Conservation (phyloP, 768 basidiomycete genomes). For the Tylopilus subfusipes region DNA sequence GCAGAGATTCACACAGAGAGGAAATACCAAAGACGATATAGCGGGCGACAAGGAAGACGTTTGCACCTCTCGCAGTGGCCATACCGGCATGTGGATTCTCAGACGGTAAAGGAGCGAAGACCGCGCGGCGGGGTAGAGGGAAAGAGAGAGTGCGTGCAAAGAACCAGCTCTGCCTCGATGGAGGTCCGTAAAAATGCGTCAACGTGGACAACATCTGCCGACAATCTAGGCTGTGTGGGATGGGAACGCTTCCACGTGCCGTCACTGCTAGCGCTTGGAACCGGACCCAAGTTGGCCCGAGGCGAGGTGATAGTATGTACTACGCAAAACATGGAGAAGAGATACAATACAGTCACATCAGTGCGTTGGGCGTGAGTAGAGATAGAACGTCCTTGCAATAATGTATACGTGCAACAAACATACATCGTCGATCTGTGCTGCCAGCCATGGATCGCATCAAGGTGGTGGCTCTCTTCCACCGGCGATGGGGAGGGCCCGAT, state of each 20-base stretch:
- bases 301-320: conserved; percentile 20
- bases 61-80: conserved; percentile 38
- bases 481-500: neutral
- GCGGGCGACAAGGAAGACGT: conserved; percentile 47
- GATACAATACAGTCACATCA: conserved; percentile 24
- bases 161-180: conserved; percentile 27
- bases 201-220: conserved; percentile 4
- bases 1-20: neutral
- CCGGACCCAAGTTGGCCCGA: neutral
- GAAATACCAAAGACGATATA: conserved; percentile 57
- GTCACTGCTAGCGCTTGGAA: neutral
- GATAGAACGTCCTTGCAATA: conserved; percentile 14
- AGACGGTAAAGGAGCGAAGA: conserved; percentile 12
- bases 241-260: conserved; percentile 3
- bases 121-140: conserved; percentile 33
- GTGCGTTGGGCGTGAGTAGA: conserved; percentile 13
- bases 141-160: conserved; percentile 17
- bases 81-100: conserved; percentile 28
- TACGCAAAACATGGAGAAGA: conserved; percentile 7
- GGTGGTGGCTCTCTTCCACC: conserved; percentile 6
- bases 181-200: conserved; percentile 1
- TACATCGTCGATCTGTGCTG: neutral
- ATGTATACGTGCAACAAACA: conserved; percentile 14
- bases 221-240: conserved; percentile 18
- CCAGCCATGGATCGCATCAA: conserved; percentile 4